These are phyloP conservation scores for Ustilago trichophora DNA, from an alignment of 1,284 basidiomycete genomes.

Conservation along the genomic window DNA sequence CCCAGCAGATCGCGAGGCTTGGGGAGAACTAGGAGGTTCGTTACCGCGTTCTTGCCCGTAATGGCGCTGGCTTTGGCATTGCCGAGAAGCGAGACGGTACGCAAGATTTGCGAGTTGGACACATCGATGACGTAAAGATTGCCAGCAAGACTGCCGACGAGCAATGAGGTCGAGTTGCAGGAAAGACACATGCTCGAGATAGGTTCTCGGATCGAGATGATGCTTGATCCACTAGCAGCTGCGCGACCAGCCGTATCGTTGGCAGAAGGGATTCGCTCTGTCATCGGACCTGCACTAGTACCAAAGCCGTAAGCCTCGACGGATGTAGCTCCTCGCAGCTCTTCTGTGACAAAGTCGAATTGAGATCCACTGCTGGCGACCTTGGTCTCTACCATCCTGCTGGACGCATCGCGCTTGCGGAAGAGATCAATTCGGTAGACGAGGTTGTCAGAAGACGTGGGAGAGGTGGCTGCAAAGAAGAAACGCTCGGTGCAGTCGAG, in stretches of 20 bases:
- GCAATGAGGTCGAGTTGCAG: conserved; percentile 73
- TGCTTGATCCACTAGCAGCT: conserved; percentile 23
- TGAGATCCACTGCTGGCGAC: conserved; percentile 11
- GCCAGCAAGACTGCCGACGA: conserved; percentile 68
- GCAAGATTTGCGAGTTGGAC: conserved; percentile 85
- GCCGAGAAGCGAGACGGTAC: conserved; percentile 72
- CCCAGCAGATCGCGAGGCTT: conserved; percentile 49
- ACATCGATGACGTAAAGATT: conserved; percentile 85
- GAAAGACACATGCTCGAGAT: conserved; percentile 81
- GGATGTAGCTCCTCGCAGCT: conserved; percentile 21
- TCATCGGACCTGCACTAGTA: conserved; percentile 15
- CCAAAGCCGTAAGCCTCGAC: conserved; percentile 32
- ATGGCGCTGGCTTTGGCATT: conserved; percentile 36
- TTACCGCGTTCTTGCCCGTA: conserved; percentile 48
- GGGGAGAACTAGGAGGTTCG: conserved; percentile 35
- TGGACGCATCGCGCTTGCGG: conserved; percentile 66
- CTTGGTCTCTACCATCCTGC: conserved; percentile 31
- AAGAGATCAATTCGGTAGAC: conserved; percentile 84
- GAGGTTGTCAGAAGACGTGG: conserved; percentile 70
- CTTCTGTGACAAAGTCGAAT: conserved; percentile 36
- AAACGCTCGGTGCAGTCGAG: conserved; percentile 86
- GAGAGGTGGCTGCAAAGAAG: conserved; percentile 77
- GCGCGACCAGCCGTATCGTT: conserved; percentile 10
- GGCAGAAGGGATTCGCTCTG: conserved; percentile 16
- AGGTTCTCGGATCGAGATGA: conserved; percentile 30